Conservation (phyloP, 306 rosid genomes). For the Glycine soja region DNA sequence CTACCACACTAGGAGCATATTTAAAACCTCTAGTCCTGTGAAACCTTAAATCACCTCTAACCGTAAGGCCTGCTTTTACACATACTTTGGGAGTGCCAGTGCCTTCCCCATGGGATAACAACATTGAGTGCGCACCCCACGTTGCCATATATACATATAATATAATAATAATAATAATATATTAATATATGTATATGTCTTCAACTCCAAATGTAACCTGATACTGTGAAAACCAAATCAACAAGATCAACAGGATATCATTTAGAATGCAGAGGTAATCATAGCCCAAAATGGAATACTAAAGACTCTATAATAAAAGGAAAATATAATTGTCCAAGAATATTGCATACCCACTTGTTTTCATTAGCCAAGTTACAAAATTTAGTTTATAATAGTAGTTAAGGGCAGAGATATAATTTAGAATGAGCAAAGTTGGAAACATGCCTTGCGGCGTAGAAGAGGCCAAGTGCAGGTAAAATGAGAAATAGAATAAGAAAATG, state of each 20-base stretch:
- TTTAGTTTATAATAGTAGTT: background rate
- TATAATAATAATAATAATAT: background rate
- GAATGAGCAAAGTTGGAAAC: constrained; percentile 10
- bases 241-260: too few species aligned
- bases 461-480: background rate
- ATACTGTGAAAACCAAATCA: constrained; percentile 32
- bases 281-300: background rate
- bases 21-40: constrained; percentile 54
- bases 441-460: constrained; percentile 31
- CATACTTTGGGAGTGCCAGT: constrained; percentile 41
- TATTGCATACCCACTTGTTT: background rate
- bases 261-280: too few species aligned
- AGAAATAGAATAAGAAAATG: too few species aligned
- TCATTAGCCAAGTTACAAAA: constrained; percentile 8
- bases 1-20: background rate
- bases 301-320: background rate
- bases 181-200: background rate
- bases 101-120: constrained; percentile 45
- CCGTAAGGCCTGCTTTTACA: constrained; percentile 47
- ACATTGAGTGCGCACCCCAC: constrained; percentile 56
- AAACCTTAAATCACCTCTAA: constrained; percentile 44
- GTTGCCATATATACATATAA: constrained; percentile 47
- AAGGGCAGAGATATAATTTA: background rate
- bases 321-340: background rate
- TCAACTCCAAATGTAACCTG: constrained; percentile 50